Conservation (phyloP, 2,329 filamentous ascomycete species). For the Sclerotinia minor region DNA sequence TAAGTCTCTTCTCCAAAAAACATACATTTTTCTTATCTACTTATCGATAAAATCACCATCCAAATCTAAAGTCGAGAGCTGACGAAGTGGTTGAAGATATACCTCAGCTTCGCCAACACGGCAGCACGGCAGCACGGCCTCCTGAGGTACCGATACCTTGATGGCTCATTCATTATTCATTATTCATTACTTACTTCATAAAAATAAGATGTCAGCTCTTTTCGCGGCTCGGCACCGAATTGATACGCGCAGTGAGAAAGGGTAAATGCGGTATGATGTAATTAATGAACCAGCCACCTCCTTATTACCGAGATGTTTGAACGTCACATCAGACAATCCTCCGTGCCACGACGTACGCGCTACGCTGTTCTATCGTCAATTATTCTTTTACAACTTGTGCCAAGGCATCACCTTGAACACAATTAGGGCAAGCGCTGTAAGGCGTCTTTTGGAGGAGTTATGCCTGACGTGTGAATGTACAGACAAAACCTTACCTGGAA, state of each 20-base stretch:
- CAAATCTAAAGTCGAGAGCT: not conserved
- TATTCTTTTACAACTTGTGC: too few species aligned
- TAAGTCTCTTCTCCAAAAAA: not conserved
- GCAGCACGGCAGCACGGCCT: constrained; percentile 9
- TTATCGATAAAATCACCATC: not conserved
- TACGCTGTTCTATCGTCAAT: too few species aligned
- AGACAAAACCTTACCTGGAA: too few species aligned
- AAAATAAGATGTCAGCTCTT: not conserved
- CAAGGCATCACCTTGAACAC: too few species aligned
- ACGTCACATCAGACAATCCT: not conserved
- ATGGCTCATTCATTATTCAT: not conserved
- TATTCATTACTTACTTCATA: not conserved
- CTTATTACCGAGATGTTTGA: not conserved
- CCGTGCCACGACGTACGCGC: not conserved
- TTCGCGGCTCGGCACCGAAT: not conserved
- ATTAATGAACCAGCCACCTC: not conserved
- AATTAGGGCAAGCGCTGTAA: too few species aligned
- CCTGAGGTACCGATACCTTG: not conserved
- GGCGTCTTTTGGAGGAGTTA: too few species aligned
- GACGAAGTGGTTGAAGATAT: constrained; percentile 5
- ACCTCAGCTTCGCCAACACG: constrained; percentile 13
- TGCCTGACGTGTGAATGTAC: too few species aligned
- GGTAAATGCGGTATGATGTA: not conserved
- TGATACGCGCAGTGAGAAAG: not conserved
- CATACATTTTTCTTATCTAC: not conserved